Evolutionary conservation across 257 asterid genomes (phyloP), one percentile per base, ranked within the genome.

Genomic region (Solanum sejunctum): DNA sequence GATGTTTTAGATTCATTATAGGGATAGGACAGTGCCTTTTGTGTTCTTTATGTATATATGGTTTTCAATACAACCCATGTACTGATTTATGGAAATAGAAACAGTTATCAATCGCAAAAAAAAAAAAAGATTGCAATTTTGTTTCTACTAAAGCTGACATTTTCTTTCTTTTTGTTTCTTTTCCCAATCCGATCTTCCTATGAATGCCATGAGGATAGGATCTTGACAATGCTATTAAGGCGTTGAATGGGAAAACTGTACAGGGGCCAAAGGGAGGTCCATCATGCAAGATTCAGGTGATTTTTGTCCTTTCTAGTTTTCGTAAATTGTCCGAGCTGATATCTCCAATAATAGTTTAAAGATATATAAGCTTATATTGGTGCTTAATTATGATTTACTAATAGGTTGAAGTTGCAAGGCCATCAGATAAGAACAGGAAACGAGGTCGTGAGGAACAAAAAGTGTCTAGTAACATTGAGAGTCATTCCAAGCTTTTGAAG

Each of bases 381-480:
- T 82, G 73, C 67, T 57, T 8, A 71, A 12, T 55, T 80, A 32
- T 61, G 83, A 55, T 89, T 67, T 90, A 71, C 88, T 85, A 85
- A 78, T 92, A 96, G 99, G 94, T 96, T 85, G 99, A 96, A 91
- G 90, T 95, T 84, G 99, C 99, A 57, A 92, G 95, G 89, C 97
- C 99, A 32, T 84, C 88, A 90, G 96, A 90, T 63, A 91, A 83
- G 88, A 94, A 84, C 89, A 94, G 87, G 92, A 95, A 95, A 86
- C 93, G 98, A 85, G 90, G 72, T 77, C 97, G 87, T 84, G 99
- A 93, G 88, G 90, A 87, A 80, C 91, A 93, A n/a, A 92, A 89
- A 83, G 87, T 86, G 84, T 80, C 90, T 79, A 81, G 47, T 81
- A 84, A 73, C 58, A 81, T 84, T 85, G 93, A 87, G 85, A 90